Conservation (phyloP, 768 basidiomycete species). For the Hypsizygus marmoreus region DNA sequence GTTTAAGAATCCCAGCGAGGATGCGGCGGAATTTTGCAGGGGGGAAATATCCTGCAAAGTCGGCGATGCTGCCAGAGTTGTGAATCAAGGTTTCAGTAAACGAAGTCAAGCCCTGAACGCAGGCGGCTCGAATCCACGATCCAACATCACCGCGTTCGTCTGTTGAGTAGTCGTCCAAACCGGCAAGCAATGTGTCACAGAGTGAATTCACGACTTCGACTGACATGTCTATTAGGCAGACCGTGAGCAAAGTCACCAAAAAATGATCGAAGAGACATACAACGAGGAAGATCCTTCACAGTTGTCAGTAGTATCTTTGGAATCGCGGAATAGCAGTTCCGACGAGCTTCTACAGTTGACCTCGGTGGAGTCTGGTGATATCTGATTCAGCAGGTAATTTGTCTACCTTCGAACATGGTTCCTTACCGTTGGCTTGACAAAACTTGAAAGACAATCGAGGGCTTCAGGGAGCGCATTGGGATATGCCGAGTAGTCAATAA, state of each 20-base stretch:
- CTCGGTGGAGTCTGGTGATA: constrained; percentile 22
- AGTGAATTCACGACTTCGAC: constrained; percentile 47
- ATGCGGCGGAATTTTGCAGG: constrained; percentile 54
- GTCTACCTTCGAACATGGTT: constrained; percentile 6
- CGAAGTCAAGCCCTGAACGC: constrained; percentile 64
- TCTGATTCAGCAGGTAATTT: constrained; percentile 17
- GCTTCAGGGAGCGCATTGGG: constrained; percentile 55
- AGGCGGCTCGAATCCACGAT: constrained; percentile 88
- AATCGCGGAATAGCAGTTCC: constrained; percentile 48
- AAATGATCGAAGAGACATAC: constrained; percentile 22
- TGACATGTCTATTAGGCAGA: constrained; percentile 59
- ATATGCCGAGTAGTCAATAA: constrained; percentile 62
- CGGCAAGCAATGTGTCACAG: constrained; percentile 60
- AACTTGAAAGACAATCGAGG: constrained; percentile 59
- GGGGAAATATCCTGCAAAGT: constrained; percentile 63
- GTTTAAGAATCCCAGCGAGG: constrained; percentile 76
- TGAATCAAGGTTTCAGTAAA: constrained; percentile 54
- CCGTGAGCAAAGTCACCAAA: no score
- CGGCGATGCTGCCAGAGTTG: constrained; percentile 38
- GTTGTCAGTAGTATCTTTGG: constrained; percentile 42
- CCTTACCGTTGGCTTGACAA: constrained; percentile 57
- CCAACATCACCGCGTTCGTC: constrained; percentile 98
- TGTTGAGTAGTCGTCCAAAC: constrained; percentile 85
- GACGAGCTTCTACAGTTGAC: constrained; percentile 57
- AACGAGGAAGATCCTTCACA: constrained; percentile 11